Base-by-base conservation (phyloP, 2,329 filamentous ascomycete genomes). In the Aaosphaeria pasadenensis region DNA sequence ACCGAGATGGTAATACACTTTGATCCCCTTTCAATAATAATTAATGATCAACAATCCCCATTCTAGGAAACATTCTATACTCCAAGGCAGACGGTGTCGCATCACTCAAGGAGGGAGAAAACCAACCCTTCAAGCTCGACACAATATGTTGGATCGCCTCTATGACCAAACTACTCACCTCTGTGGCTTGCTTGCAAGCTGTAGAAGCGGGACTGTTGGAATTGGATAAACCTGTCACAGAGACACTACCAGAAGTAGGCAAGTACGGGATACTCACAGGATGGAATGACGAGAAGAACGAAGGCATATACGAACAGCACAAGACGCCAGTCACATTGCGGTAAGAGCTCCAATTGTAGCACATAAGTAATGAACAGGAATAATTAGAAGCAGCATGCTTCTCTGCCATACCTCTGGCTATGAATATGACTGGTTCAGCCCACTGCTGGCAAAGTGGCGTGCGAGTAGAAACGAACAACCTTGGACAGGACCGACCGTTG, bases 401-500 rank as follows among this genome's bases (percentile, higher is more conserved):
- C 57, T 77, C 31, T 59, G 62, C 7, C 75, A 78, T 53, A 78
- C 74, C 0, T 70, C 72, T 57, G 70, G 67, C 7, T 70, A 76
- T 56, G 72, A 69, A 35, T 76, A 76, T 49, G 67, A 72, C 39
- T 74, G 74, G 58, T 73, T 74, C 60, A 72, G 74, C 48, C 53
- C 62, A 7, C 70, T 71, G 38, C 57, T 77, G 1, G 55, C 58
- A 28, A 69, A 74, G 41, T 74, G 70, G 68, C 44, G 49, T 11
- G 31, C 9, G 30, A 49, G 47, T 36, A 47, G 54, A 6, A 42
- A 39, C n/a, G 50, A 54, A 31, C 32, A 11, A 5, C 45, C 50
- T 0, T 54, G 43, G 84, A 57, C 81, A 84, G 59, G 78, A 75
- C 0, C 77, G 0, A 70, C 77, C 3, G 55, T 76, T 7, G 70